Evolutionary conservation across 108 stramenopile species (phyloP), one percentile per base, ranked within the genome.

Genomic region (Nitzschia inconspicua): DNA sequence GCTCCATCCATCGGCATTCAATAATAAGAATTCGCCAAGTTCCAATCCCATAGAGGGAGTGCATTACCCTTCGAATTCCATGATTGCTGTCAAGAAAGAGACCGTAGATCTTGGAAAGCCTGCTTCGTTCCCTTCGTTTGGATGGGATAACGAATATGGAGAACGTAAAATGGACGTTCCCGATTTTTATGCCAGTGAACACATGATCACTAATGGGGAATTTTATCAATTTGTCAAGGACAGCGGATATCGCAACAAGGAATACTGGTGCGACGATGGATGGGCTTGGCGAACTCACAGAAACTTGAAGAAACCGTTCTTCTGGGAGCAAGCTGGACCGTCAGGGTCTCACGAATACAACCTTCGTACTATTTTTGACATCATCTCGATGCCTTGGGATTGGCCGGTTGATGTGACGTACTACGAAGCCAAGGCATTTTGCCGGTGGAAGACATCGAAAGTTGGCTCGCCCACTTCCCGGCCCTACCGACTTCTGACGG

Each of bases 111-210:
- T 97, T 35, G 96, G 96, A 8, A 97, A 97, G 60, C 92, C 91
- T 3, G 48, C 74, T 4, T 77, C 86, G 35, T 94, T 93, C 66
- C 94, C 94, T 7, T 85, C 88, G 3, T 98, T 78, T 63, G 95
- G 95, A 36, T 98, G 95, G 95, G 97, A 98, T 72, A 98, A 95
- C 65, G 97, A 96, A 57, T 98, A 96, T 63, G 97, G 97, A 10
- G 70, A 77, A 47, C 83, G 93, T 9, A 68, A 74, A 23, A 73
- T 90, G 13, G 57, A 67, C 3, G 95, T 96, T 29, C 85, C 88
- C 10, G 55, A 82, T 14, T 97, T 96, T 63, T 46, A 56, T 11
- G 95, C 94, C 20, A 75, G 81, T 39, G 79, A 93, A 61, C 78
- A 84, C 80, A 93, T 92, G 89, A 76, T 95, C n/a, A 86, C 87